Conservation (phyloP, 2,329 filamentous ascomycete genomes). For the Aspergillus versicolor region DNA sequence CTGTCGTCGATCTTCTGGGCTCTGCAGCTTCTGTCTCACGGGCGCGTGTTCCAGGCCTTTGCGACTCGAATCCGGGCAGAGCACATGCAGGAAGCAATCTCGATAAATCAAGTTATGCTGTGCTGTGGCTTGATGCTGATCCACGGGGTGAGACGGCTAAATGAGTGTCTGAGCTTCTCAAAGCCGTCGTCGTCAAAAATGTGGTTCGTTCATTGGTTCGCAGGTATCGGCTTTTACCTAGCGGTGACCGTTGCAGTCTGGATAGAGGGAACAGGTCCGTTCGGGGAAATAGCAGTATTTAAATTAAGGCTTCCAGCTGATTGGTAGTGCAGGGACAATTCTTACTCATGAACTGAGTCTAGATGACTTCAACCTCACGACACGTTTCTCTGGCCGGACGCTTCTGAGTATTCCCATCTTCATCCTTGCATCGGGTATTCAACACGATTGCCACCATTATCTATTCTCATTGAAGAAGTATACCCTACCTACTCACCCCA, state of each 20-base stretch:
- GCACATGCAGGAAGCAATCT: slow-evolving; percentile 51
- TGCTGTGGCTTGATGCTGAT: slow-evolving; percentile 71
- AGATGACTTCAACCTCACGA: slow-evolving; percentile 38
- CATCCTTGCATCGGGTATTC: slow-evolving; percentile 66
- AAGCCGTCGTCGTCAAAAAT: slow-evolving; percentile 73
- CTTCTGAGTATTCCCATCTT: slow-evolving; percentile 63
- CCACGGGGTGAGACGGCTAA: slow-evolving; percentile 73
- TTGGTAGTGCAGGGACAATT: slow-evolving; percentile 27
- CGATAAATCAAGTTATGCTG: slow-evolving; percentile 61
- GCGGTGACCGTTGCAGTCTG: slow-evolving; percentile 73
- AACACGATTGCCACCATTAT: slow-evolving; percentile 71
- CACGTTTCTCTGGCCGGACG: slow-evolving; percentile 50
- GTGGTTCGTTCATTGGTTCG: slow-evolving; percentile 79
- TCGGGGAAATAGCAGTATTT: neutral
- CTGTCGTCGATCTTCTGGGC: slow-evolving; percentile 73
- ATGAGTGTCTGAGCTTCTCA: slow-evolving; percentile 67
- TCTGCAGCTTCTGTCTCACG: slow-evolving; percentile 58
- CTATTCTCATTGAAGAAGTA: slow-evolving; percentile 76
- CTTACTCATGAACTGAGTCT: slow-evolving; percentile 33
- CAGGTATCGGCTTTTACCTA: slow-evolving; percentile 77
- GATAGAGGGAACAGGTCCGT: slow-evolving; percentile 74
- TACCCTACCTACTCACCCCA: slow-evolving; percentile 69
- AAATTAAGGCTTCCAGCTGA: slow-evolving; percentile 1
- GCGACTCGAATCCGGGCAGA: slow-evolving; percentile 44
- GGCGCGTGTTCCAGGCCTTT: slow-evolving; percentile 52